Evolutionary conservation across 768 basidiomycete genomes (phyloP).

Genomic region (Mrakia blollopis): DNA sequence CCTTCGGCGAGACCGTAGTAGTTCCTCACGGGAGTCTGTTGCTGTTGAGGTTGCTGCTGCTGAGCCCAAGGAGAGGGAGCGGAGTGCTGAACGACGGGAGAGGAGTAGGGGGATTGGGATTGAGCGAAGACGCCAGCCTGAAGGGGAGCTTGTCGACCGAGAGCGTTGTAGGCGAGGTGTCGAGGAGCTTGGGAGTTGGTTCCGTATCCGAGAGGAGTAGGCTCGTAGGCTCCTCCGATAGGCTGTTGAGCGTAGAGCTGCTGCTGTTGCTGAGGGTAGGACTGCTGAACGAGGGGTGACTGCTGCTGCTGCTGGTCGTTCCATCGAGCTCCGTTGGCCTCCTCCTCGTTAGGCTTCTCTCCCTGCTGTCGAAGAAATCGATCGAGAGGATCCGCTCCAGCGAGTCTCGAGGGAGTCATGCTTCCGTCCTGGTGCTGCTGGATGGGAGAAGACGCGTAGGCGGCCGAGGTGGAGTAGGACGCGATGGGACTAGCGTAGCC

Average conservation of each 20-base stretch:
- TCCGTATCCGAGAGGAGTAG: slow-evolving; percentile 19
- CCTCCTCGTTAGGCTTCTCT: not conserved
- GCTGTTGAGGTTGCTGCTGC: slow-evolving; percentile 4
- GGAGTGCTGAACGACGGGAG: slow-evolving; percentile 28
- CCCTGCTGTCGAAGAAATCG: slow-evolving; percentile 26
- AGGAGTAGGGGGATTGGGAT: slow-evolving; percentile 30
- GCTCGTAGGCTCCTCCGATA: slow-evolving; percentile 13
- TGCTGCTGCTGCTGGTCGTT: slow-evolving; percentile 22
- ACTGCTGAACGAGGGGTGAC: slow-evolving; percentile 18
- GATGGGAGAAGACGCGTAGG: slow-evolving; percentile 8
- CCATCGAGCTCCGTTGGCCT: not conserved
- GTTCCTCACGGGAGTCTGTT: slow-evolving; percentile 7
- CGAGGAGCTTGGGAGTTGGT: slow-evolving; percentile 13
- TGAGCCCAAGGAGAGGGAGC: slow-evolving; percentile 29
- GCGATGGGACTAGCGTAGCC: slow-evolving; percentile 7
- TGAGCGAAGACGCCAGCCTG: slow-evolving; percentile 7
- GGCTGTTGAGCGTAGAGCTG: slow-evolving; percentile 28
- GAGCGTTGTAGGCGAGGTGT: slow-evolving; percentile 18
- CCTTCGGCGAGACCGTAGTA: slow-evolving; percentile 22
- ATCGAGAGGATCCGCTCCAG: slow-evolving; percentile 23
- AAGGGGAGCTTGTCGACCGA: slow-evolving; percentile 15
- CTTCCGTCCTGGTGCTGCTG: slow-evolving; percentile 7
- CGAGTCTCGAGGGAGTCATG: slow-evolving; percentile 13
- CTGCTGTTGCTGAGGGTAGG: slow-evolving; percentile 21
- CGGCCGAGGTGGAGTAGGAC: not conserved